Evolutionary conservation across 345 rosid species (phyloP), one percentile per base, ranked within the genome.

Genomic region (Raphanus raphanistrum): DNA sequence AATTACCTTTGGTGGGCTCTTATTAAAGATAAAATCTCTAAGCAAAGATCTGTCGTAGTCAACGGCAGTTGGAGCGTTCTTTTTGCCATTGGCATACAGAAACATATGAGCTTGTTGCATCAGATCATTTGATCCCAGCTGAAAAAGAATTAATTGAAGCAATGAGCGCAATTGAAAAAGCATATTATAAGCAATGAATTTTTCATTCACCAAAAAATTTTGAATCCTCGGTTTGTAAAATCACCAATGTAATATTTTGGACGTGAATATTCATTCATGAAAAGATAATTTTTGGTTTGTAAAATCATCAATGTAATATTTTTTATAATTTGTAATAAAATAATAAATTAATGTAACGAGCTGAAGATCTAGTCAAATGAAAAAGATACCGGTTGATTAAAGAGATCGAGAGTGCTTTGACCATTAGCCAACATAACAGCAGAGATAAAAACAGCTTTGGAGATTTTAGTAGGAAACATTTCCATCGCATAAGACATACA

Each of bases 401-500:
- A 89, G 80, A 87, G 85, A 82, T 93, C 93, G 72, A 93, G 87
- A 68, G 90, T 86, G 69, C 92, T 91, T 60, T 95, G 96, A 10
- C 88, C 94, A 83, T 88, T 76, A n/a, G 79, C 82, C 79, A 91
- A 82, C 99, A 95, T 95, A 73, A 92, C 86, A 9, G 98, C 99
- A 43, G 96, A 92, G 61, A 93, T 70, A 78, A 83, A 95, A 48
- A 93, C 77, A 76, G 99, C 94, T 80, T 90, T 95, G 8, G 96
- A 82, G 67, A 90, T 78, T 80, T 86, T 95, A 36, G 29, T 63
- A 74, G 97, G 94, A 76, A 89, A 90, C 84, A 89, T 74, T 84
- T 95, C 99, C 97, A 93, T 90, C 1, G 87, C 96, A 72, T 91
- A 88, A 12, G 97, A 90, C 79, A 91, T 73, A 71, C 99, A 92